Base-by-base conservation (phyloP, 441 rosid species). In the Jatropha podagrica region DNA sequence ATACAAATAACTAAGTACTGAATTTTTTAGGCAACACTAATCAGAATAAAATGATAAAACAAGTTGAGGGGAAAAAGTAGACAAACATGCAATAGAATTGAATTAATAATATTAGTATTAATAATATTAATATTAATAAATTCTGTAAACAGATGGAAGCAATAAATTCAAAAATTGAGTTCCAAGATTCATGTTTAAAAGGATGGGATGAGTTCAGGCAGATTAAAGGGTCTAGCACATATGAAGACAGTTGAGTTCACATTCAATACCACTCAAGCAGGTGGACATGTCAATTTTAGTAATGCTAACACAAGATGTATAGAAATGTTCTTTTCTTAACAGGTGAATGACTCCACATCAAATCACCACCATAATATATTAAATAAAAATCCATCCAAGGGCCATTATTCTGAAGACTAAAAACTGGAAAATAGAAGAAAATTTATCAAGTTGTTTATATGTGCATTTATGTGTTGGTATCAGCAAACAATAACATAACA, bases 11-110 rank as follows among this genome's bases (percentile, higher is more conserved):
- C 11, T 20, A 42, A 66, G 38, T 26, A 15, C 27, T 12, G 61
- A 38, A 78, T 55, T 71, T 82, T 60, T 82, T 60, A 67, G 23
- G 65, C 17, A 40, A 44, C 4, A 68, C 41, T 7, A 38, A 56
- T 0, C 48, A 74, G 40, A 55, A 52, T 66, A 73, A 7, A 62
- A 4, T n/a, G 63, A 4, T n/a, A 20, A 18, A 32, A 56, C 65
- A 42, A n/a, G 62, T 77, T 58, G 23, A 62, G 15, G 12, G 9
- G 5, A 66, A 51, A 48, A 4, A 8, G 7, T 27, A 49, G 58
- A 42, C 44, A 44, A 14, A 0, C 26, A 64, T 74, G 52, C 37
- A 42, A 13, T 54, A 56, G 8, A 71, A 41, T 58, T 20, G 8
- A 41, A 56, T 32, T 32, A 32, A 32, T 32, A 32, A 32, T 32